Evolutionary conservation across 2,329 filamentous ascomycete genomes (phyloP), one percentile per base, ranked within the genome.

Genomic region (Colletotrichum falcatum): DNA sequence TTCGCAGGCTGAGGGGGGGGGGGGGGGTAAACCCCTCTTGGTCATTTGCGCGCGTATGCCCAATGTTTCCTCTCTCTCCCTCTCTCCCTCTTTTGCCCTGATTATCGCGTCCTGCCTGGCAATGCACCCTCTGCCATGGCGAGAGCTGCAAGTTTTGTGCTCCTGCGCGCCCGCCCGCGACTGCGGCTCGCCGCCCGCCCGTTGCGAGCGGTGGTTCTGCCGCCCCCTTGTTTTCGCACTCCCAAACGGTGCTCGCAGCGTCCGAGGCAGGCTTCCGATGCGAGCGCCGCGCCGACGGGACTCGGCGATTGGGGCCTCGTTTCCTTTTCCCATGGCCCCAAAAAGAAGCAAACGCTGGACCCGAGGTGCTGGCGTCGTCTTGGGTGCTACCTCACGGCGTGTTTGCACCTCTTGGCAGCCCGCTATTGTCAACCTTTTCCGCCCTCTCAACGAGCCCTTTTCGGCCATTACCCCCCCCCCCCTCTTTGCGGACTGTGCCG

Each of bases 131-230:
- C 11, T 42, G 20, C 56, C 39, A 12, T 35, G 39, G 20, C 16
- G 30, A 8, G 4, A 20, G 3, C 3, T 3, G 18, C 16, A 4
- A 28, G 5, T 18, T 28, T 16, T 28, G 51, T 4, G 51, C 51
- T 11, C 2, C 28, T 35, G 18, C 1, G 18, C 26, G 28, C 55
- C 66, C 39, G 55, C 55, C 48, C 62, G 55, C 66, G 54, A 49
- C 30, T 55, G 55, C 55, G 66, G 62, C 66, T 44, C 65, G 61
- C 55, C 35, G 33, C 33, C 30, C 66, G 66, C 55, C 30, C 62
- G 49, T 42, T 37, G 33, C 46, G 30, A 23, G 28, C n/a, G n/a
- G 18, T 26, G 51, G 35, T 53, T 46, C 51, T 30, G 18, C 53
- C 33, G n/a, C 11, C 20, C 26, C 11, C 20, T n/a, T 35, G 26